Conservation (phyloP, 345 rosid genomes). For the Turritis glabra region DNA sequence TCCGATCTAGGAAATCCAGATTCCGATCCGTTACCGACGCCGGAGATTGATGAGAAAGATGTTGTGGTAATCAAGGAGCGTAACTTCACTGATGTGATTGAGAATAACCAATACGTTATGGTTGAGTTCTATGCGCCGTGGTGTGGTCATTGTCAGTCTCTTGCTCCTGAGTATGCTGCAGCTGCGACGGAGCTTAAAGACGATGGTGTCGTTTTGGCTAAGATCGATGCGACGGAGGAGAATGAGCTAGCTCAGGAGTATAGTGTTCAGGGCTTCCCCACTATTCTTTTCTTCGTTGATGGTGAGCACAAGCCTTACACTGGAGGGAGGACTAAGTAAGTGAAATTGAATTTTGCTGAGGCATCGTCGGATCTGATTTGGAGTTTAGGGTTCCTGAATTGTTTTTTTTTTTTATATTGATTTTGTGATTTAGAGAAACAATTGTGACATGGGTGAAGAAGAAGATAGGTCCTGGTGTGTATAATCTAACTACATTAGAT, state of each 20-base stretch:
- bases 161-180: constrained; percentile 98
- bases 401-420: neutral
- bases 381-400: neutral
- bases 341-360: neutral
- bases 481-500: constrained; percentile 73
- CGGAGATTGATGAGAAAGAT: constrained; percentile 83
- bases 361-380: constrained; percentile 1
- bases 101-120: constrained; percentile 75
- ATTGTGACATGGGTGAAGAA: constrained; percentile 95
- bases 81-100: constrained; percentile 70
- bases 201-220: constrained; percentile 75
- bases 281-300: constrained; percentile 75
- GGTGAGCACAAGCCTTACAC: constrained; percentile 80
- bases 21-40: constrained; percentile 54
- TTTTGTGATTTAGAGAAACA: constrained; percentile 60
- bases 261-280: constrained; percentile 90
- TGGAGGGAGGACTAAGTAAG: constrained; percentile 89
- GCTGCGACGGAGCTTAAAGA: constrained; percentile 88
- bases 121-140: constrained; percentile 99
- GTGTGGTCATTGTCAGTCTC: constrained; percentile 97
- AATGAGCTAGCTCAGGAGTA: constrained; percentile 78
- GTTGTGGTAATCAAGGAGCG: constrained; percentile 79
- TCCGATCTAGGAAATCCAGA: constrained; percentile 65
- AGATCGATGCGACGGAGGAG: constrained; percentile 96
- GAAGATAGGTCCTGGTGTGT: constrained; percentile 86